Conservation (phyloP, 2,329 filamentous ascomycete genomes). For the Phaeoacremonium minimum region DNA sequence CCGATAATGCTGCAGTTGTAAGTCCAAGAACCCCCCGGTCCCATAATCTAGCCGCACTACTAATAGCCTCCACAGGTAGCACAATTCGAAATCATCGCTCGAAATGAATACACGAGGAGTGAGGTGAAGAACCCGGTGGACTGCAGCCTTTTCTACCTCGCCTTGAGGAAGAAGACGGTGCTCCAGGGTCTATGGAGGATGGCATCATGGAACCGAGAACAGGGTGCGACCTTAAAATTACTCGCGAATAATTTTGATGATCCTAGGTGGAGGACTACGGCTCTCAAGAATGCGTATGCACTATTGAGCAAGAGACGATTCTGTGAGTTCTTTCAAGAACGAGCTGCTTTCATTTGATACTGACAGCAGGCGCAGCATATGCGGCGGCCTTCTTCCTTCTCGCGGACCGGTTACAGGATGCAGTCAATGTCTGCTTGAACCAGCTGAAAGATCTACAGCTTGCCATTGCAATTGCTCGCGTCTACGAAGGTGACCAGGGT, state of each 20-base stretch:
- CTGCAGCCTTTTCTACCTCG: conserved; percentile 88
- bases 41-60: too few species aligned
- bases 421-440: conserved; percentile 79
- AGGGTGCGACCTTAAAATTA: conserved; percentile 71
- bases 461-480: conserved; percentile 79
- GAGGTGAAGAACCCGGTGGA: conserved; percentile 87
- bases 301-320: conserved; percentile 87
- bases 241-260: conserved; percentile 90
- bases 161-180: conserved; percentile 84
- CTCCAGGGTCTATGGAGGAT: conserved; percentile 93
- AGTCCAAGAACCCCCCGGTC: too few species aligned
- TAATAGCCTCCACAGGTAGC: conserved; percentile 42
- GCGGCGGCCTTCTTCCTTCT: conserved; percentile 94
- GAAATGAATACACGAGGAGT: conserved; percentile 86
- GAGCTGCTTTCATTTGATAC: conserved; percentile 1
- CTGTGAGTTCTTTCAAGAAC: conserved; percentile 40
- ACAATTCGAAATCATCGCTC: conserved; percentile 86
- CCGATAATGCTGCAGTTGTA: conserved; percentile 72
- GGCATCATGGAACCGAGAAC: conserved; percentile 84
- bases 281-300: conserved; percentile 94
- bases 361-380: conserved; percentile 65
- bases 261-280: conserved; percentile 80
- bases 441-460: conserved; percentile 87
- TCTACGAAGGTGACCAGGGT: conserved; percentile 82
- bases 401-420: conserved; percentile 78